A percentile compares a stretch with the other conserved stretches of the same genome.
Conservation (phyloP, 2,329 filamentous ascomycete genomes). For the Monilinia fructigena region DNA sequence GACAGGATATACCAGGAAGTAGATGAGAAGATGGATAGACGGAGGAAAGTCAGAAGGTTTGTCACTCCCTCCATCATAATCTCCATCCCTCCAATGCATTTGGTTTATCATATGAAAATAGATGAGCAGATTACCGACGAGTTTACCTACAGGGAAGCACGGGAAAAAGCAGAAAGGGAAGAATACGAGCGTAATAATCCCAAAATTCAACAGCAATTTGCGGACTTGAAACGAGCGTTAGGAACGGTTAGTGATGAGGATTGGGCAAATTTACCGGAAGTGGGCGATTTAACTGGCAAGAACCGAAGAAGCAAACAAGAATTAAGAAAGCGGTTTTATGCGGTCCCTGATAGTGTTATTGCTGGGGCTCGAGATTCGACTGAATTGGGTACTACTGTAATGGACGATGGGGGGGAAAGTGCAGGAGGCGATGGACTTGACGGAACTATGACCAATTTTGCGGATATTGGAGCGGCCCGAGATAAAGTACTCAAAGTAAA, state of each 20-base stretch:
- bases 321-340: conserved; percentile 83
- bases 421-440: conserved; percentile 53
- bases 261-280: conserved; percentile 93
- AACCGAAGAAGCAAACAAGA: conserved; percentile 84
- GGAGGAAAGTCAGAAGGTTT: conserved; percentile 83
- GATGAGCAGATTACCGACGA: conserved; percentile 78
- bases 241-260: conserved; percentile 90
- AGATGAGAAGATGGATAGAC: conserved; percentile 93
- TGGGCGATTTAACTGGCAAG: conserved; percentile 93
- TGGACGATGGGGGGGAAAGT: conserved; percentile 65
- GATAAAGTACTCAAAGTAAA: conserved; percentile 95
- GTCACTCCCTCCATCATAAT: conserved; percentile 45
- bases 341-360: conserved; percentile 92
- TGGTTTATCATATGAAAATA: conserved; percentile 67
- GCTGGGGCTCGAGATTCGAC: conserved; percentile 77
- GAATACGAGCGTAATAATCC: conserved; percentile 97
- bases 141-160: conserved; percentile 77
- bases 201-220: conserved; percentile 97
- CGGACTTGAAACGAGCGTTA: conserved; percentile 88
- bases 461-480: conserved; percentile 91
- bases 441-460: conserved; percentile 96
- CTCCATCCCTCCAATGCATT: conserved; percentile 44
- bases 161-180: conserved; percentile 85
- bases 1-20: conserved; percentile 94
- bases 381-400: conserved; percentile 85